Base-by-base conservation (phyloP, 2,329 filamentous ascomycete genomes). In the Aphanocladium album region DNA sequence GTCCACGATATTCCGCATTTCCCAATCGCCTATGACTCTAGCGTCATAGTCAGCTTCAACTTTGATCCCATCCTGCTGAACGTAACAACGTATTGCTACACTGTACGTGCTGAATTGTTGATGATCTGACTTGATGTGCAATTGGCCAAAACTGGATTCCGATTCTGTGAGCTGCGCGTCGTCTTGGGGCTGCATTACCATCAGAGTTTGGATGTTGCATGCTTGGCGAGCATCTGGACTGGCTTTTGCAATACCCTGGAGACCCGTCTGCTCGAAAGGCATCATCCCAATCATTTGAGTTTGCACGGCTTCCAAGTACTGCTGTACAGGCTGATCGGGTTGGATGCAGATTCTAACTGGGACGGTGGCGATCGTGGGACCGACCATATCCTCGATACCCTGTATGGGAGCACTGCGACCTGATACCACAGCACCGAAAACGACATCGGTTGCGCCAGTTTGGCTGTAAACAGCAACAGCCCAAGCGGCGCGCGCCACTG, bases 311-410 rank as follows among this genome's bases (percentile, higher is more conserved):
- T 52, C n/a, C n/a, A n/a, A n/a, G n/a, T n/a, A n/a, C n/a, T n/a
- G n/a, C n/a, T n/a, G n/a, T n/a, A n/a, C n/a, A n/a, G n/a, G n/a
- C n/a, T n/a, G n/a, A n/a, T n/a, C n/a, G n/a, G n/a, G n/a, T n/a
- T n/a, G n/a, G 46, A 2, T 68, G 60, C 1, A 64, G 58, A 66
- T 45, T 1, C 63, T 55, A 3, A 65, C 25, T 4, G 57, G 61
- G 4, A 64, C 49, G 2, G 62, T 64, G 5, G 52, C 54, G 12
- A 64, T 78, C 64, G 41, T 78, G 67, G 60, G 62, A 8, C 54
- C 62, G 7, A 54, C 41, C 16, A 64, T 33, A 4, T 49, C 14
- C 3, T 58, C 60, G 11, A 64, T 56, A 14, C 47, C 53, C 2
- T 19, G 23, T 7, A 64, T 33, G 4, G 57, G 47, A 14, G 60